Base-by-base conservation (phyloP, 2,329 filamentous ascomycete species). In the Colletotrichum zoysiae region DNA sequence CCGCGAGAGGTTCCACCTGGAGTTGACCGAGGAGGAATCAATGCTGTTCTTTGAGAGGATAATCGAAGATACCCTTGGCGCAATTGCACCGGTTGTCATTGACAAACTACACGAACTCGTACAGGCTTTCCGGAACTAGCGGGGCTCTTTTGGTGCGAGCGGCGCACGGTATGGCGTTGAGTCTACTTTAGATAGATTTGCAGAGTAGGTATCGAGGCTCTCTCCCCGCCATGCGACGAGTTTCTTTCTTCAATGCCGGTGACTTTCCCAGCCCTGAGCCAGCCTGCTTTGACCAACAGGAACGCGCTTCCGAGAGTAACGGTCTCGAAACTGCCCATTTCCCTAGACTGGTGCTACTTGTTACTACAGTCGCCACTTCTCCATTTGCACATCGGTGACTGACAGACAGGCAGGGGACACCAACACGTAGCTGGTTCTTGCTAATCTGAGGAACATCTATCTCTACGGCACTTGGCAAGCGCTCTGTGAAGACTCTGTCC, bases 31-130 rank as follows among this genome's bases (percentile, higher is more conserved):
- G 81, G 95, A 97, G 78, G 95, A 98, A 78, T 95, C 96, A 1
- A 93, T 97, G 71, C 85, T 93, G 62, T 91, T 95, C 79, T 93
- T 98, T 80, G 95, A 97, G 77, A 89, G 92, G 74, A 87, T 98
- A 71, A 97, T 99, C 78, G 93, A 96, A 76, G 95, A 97, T 79
- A 95, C 94, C 74, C 87, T 96, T 74, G 95, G 93, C 80, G 95
- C 95, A 58, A 91, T 97, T 77, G 95, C 97, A 76, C 95, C 95
- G 0, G 94, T 97, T 5, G 92, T 98, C 50, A 98, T 99, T 84
- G 96, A 99, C 84, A 91, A 94, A 77, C 85, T 98, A 76, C 96
- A 99, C 84, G 95, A 95, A 76, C 91, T 97, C 84, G 93, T 97
- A 73, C 96, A 99, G 84, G 93, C 93, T 65, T 95, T 95, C 85